phyloP scores from a whole-genome alignment of 306 rosid species.

The Ziziphus jujuba region DNA sequence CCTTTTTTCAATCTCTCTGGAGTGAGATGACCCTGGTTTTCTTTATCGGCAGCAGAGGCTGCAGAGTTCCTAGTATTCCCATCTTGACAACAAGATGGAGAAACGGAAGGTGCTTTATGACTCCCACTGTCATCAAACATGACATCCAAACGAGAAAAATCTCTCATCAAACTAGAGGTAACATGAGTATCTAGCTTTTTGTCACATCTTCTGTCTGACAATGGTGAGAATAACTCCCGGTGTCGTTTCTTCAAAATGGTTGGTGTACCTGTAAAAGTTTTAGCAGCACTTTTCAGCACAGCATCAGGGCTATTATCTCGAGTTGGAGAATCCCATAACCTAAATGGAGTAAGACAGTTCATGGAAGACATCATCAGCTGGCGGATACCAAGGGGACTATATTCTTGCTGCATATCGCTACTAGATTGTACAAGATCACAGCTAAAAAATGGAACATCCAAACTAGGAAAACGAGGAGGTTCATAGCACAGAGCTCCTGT shows the following conservation, averaged over 20 bases:
- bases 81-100: conserved; percentile 42
- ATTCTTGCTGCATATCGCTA: conserved; percentile 90
- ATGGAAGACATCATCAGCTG: conserved; percentile 87
- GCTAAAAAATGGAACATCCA: conserved; percentile 90
- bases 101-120: conserved; percentile 32
- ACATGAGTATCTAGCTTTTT: conserved; percentile 69
- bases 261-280: conserved; percentile 82
- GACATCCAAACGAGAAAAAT: conserved; percentile 83
- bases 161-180: conserved; percentile 57
- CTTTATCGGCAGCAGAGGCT: conserved; percentile 47
- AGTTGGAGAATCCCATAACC: conserved; percentile 91
- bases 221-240: conserved; percentile 80
- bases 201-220: conserved; percentile 76
- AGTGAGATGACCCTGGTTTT: conserved; percentile 39
- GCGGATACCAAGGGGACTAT: conserved; percentile 97
- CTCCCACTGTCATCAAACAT: conserved; percentile 60
- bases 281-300: conserved; percentile 83
- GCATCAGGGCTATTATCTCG: conserved; percentile 77
- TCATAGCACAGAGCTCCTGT: conserved; percentile 77
- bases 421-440: conserved; percentile 90
- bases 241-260: conserved; percentile 89
- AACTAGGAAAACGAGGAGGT: conserved; percentile 94
- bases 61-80: conserved; percentile 23
- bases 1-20: conserved; percentile 34
- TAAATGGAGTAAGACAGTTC: conserved; percentile 88